Base-by-base conservation (phyloP, 2,329 filamentous ascomycete species). In the Alternaria brassicae region DNA sequence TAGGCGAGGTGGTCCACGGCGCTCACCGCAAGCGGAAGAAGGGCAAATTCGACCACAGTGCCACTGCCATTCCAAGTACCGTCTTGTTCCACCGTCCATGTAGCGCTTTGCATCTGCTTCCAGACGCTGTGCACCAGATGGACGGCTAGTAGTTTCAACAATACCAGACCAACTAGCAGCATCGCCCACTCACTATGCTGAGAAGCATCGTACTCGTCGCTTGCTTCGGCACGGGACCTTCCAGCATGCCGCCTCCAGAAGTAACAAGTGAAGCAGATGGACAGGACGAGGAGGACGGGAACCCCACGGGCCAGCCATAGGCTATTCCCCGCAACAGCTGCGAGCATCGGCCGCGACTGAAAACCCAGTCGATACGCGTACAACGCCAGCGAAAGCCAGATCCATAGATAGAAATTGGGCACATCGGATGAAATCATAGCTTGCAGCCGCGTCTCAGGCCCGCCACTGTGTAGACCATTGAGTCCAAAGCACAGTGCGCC, bases 291-390 rank as follows among this genome's bases (percentile, higher is more conserved):
- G 21, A 50, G 47, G 21, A 50, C 9, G 21, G 47, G 47, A 23
- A 37, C 47, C 32, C 47, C 47, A 17, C 47, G 47, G 17, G 47
- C 25, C 27, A 50, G 34, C 47, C 47, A 50, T 32, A 13, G 47
- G 32, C 47, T 50, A 19, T 50, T 30, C 34, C 32, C 47, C 4
- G 32, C 47, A 39, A 19, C 32, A 39, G 34, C 47, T n/a, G 21
- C 27, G 28, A 50, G 32, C 12, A 50, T 17, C 6, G 32, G 28
- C 21, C 34, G 30, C 47, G 47, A 50, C 47, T 37, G 17, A 3
- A 39, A 30, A 9, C 28, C 27, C 15, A 50, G 19, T 37, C 13
- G 28, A 12, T 37, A 28, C 15, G 47, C 34, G 47, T 27, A 37
- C 15, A 37, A 6, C 21, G 10, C 10, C 6, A 39, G 7, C 47